Conservation (phyloP, 2,329 filamentous ascomycete genomes). For the Aureobasidium namibiae region DNA sequence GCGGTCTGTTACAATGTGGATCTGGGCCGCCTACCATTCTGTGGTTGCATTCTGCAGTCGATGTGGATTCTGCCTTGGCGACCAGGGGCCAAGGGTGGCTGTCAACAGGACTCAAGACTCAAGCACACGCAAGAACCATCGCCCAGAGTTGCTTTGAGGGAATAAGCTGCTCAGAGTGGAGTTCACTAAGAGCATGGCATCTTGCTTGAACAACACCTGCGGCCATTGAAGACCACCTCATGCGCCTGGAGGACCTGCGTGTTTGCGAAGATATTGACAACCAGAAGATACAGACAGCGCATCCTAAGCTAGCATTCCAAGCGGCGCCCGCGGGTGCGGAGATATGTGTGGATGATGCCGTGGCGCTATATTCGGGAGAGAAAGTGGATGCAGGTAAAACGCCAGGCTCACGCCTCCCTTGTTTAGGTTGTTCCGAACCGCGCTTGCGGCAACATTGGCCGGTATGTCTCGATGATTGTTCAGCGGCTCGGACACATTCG, state of each 20-base stretch:
- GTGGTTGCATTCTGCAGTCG: conserved; percentile 3
- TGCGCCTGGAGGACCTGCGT: no score
- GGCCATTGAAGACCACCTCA: not conserved
- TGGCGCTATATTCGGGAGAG: not conserved
- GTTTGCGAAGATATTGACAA: no score
- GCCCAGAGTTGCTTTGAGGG: not conserved
- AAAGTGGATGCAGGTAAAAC: not conserved
- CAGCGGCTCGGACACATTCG: not conserved
- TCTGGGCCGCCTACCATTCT: not conserved
- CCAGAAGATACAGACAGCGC: conserved; percentile 1
- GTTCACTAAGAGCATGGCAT: not conserved
- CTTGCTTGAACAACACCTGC: not conserved
- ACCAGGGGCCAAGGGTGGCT: not conserved
- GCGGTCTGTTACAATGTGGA: conserved; percentile 1
- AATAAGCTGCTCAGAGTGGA: not conserved
- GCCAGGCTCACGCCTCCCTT: conserved; percentile 1
- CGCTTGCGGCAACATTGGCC: not conserved
- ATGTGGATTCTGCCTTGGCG: conserved; percentile 5
- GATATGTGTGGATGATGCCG: conserved; percentile 4
- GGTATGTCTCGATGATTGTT: not conserved
- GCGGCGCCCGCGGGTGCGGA: conserved; percentile 3
- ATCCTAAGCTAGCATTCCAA: not conserved
- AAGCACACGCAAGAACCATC: not conserved
- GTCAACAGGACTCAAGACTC: not conserved
- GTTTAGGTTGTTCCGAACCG: not conserved